phyloP scores from a whole-genome alignment of 2,329 filamentous ascomycete genomes.

The Penicillium sclerotiorum region DNA sequence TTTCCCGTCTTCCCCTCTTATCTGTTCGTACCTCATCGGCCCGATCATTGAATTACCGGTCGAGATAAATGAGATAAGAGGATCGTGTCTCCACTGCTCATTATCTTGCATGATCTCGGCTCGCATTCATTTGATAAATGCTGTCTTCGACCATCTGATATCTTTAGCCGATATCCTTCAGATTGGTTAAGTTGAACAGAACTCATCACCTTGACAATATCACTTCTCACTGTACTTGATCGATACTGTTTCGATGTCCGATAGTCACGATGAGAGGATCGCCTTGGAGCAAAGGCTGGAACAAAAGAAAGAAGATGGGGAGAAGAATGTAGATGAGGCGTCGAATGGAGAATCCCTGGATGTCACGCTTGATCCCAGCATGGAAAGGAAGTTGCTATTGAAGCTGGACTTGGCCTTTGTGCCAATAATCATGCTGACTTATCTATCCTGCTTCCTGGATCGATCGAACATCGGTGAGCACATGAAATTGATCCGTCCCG shows the following conservation, averaged over 20 bases:
- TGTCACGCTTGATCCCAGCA: slow-evolving; percentile 45
- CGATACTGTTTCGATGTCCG: background rate
- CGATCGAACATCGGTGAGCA: slow-evolving; percentile 53
- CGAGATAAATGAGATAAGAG: too few species aligned
- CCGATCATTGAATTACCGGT: too few species aligned
- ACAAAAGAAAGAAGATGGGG: slow-evolving; percentile 13
- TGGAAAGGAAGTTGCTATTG: slow-evolving; percentile 50
- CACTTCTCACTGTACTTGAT: background rate
- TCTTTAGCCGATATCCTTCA: too few species aligned
- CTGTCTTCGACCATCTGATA: too few species aligned
- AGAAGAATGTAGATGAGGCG: slow-evolving; percentile 11
- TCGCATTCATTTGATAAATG: too few species aligned
- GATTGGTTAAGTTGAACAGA: too few species aligned
- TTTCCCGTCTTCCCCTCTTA: background rate
- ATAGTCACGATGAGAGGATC: background rate
- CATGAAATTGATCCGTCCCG: background rate
- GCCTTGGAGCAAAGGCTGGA: slow-evolving; percentile 14
- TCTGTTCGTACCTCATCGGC: too few species aligned
- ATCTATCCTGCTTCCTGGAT: slow-evolving; percentile 59
- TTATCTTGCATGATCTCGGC: slow-evolving; percentile 6
- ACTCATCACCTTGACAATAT: background rate
- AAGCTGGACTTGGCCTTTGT: slow-evolving; percentile 54
- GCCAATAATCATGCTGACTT: slow-evolving; percentile 59
- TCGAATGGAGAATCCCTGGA: slow-evolving; percentile 22
- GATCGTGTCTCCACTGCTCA: background rate